Conservation (phyloP, 441 rosid genomes). For the Jatropha multifida region DNA sequence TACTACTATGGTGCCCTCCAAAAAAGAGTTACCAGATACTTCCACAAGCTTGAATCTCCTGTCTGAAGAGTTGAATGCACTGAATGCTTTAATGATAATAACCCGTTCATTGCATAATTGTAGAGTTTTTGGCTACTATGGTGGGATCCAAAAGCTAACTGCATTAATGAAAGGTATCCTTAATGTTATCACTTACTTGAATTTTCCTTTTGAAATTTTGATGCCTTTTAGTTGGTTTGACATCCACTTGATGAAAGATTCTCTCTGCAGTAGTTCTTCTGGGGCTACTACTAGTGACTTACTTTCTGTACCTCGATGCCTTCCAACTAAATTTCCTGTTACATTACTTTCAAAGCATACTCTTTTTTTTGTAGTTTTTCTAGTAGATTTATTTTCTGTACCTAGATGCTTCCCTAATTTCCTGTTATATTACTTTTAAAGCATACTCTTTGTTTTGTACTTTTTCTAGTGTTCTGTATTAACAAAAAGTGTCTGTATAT, state of each 20-base stretch:
- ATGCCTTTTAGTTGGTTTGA: conserved; percentile 13
- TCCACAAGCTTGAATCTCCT: conserved; percentile 39
- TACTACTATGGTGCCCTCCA: conserved; percentile 30
- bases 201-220: conserved; percentile 9
- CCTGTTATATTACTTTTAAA: neutral
- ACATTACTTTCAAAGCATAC: neutral
- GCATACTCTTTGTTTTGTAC: conserved; percentile 7
- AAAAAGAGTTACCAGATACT: conserved; percentile 39
- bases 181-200: conserved; percentile 1
- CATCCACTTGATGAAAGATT: conserved; percentile 15
- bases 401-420: neutral
- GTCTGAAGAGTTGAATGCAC: conserved; percentile 52
- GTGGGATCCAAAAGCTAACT: conserved; percentile 71
- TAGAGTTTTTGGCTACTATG: conserved; percentile 63
- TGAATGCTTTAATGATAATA: conserved; percentile 60
- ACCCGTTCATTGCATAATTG: conserved; percentile 74
- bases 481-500: neutral
- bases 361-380: conserved; percentile 12
- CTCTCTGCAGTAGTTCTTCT: conserved; percentile 11
- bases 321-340: neutral
- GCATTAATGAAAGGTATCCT: conserved; percentile 69
- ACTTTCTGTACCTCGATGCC: neutral
- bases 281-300: conserved; percentile 3
- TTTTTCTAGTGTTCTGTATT: neutral
- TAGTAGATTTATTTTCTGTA: neutral